Evolutionary conservation across 2,329 filamentous ascomycete genomes (phyloP).

Genomic region (Whalleya microplaca): DNA sequence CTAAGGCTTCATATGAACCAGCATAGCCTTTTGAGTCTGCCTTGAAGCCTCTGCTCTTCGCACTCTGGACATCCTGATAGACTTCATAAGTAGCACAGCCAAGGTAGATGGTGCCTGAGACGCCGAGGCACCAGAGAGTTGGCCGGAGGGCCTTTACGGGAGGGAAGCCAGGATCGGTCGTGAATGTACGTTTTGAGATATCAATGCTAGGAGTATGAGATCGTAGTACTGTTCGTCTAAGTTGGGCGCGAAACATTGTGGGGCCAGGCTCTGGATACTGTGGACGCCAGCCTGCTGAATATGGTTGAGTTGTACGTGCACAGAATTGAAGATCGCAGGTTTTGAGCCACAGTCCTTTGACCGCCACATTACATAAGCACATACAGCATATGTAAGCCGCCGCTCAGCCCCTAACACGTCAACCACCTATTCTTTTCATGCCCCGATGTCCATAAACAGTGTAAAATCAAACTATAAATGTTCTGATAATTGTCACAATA

Average conservation of each 20-base stretch:
- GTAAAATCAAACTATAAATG: too few relatives aligned
- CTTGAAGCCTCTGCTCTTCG: slow-evolving; percentile 3
- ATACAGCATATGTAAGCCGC: too few relatives aligned
- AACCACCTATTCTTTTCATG: too few relatives aligned
- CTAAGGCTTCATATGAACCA: slow-evolving; percentile 24
- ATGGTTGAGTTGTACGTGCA: neutral
- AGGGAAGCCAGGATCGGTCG: neutral
- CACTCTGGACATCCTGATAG: slow-evolving; percentile 21
- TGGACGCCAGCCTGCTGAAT: neutral
- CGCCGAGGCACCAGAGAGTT: slow-evolving; percentile 28
- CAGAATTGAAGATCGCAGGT: neutral
- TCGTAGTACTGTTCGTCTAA: slow-evolving; percentile 10
- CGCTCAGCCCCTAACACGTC: too few relatives aligned
- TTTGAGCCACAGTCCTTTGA: too few relatives aligned
- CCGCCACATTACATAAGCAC: too few relatives aligned
- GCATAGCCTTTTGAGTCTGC: neutral
- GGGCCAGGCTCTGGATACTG: neutral
- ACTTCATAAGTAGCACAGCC: slow-evolving; percentile 34
- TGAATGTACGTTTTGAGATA: slow-evolving; percentile 3
- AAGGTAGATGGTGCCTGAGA: slow-evolving; percentile 29
- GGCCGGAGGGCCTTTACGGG: slow-evolving; percentile 29
- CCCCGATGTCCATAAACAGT: too few relatives aligned
- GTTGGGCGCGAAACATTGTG: slow-evolving; percentile 18
- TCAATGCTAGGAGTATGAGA: slow-evolving; percentile 1
- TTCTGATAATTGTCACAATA: too few relatives aligned